Evolutionary conservation across 202 grass and related monocot species (phyloP).

Genomic region (Setaria viridis): DNA sequence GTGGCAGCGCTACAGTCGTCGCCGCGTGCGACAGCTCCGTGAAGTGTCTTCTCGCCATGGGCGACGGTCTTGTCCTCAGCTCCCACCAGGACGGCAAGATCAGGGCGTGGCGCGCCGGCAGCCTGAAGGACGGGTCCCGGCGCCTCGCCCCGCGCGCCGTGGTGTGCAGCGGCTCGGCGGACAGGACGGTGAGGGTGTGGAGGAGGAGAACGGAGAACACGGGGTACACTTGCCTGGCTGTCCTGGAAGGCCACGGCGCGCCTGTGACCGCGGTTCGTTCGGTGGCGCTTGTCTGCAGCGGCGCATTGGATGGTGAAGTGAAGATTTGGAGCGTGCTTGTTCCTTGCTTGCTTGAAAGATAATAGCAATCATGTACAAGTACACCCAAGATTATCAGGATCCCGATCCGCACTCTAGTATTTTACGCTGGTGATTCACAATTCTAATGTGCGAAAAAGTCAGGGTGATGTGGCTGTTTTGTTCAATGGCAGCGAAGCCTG

Average conservation of each 20-base stretch:
- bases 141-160: constrained; percentile 47
- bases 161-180: constrained; percentile 75
- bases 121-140: constrained; percentile 5
- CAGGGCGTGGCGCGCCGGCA: constrained; percentile 49
- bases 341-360: constrained; percentile 9
- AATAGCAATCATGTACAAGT: background rate
- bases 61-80: constrained; percentile 49
- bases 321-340: constrained; percentile 59
- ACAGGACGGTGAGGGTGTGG: constrained; percentile 68
- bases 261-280: constrained; percentile 25
- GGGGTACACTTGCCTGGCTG: constrained; percentile 53
- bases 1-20: background rate
- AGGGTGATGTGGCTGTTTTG: too few species aligned
- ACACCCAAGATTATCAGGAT: too few species aligned
- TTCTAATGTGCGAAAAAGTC: too few species aligned
- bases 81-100: constrained; percentile 79
- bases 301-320: constrained; percentile 51
- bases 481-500: too few species aligned
- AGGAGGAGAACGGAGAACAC: constrained; percentile 36
- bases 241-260: constrained; percentile 67
- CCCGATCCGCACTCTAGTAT: too few species aligned
- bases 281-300: constrained; percentile 47
- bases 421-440: too few species aligned
- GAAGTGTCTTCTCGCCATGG: constrained; percentile 54
- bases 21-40: constrained; percentile 43